phyloP scores from a whole-genome alignment of 2,329 filamentous ascomycete species.

The Fusarium longipes region DNA sequence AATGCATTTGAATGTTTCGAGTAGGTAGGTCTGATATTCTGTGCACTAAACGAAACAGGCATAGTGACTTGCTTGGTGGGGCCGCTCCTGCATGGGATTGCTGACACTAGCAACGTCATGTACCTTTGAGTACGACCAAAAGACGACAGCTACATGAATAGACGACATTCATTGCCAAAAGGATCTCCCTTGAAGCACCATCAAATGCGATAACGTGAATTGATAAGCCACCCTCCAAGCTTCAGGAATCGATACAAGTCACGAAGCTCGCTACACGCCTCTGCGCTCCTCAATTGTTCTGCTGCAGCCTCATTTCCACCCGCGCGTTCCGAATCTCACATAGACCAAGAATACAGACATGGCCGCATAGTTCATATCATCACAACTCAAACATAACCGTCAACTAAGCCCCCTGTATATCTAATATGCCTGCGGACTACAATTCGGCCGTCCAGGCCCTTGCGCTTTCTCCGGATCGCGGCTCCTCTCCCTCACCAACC shows the following conservation, averaged over 20 bases:
- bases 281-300: conserved; percentile 6
- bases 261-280: neutral
- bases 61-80: conserved; percentile 21
- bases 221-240: neutral
- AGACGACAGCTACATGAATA: conserved; percentile 8
- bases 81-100: conserved; percentile 14
- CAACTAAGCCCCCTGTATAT: neutral
- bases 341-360: conserved; percentile 27
- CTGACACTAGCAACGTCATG: conserved; percentile 41
- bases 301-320: conserved; percentile 24
- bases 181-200: neutral
- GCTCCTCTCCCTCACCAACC: conserved; percentile 49
- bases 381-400: neutral
- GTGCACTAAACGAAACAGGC: neutral
- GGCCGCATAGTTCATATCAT: conserved; percentile 24
- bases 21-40: neutral
- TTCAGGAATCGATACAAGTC: neutral
- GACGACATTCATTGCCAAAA: conserved; percentile 5
- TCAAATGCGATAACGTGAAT: conserved; percentile 1
- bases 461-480: conserved; percentile 54
- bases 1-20: neutral
- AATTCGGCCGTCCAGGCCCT: conserved; percentile 62
- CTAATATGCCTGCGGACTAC: conserved; percentile 64
- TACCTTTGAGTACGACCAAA: conserved; percentile 12
- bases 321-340: conserved; percentile 36